phyloP scores from a whole-genome alignment of 148 eudicot species.

The Cornus controversa region DNA sequence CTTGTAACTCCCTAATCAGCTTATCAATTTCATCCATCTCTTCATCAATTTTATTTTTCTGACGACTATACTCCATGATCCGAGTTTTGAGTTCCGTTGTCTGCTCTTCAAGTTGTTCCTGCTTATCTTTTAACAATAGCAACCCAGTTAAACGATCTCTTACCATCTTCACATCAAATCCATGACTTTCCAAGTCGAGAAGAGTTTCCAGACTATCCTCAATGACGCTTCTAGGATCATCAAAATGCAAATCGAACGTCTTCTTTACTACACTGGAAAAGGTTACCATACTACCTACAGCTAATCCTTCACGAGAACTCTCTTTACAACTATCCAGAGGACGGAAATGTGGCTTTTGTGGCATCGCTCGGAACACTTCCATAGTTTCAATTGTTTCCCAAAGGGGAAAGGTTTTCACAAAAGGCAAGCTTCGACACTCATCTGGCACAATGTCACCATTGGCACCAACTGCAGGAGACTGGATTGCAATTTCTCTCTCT shows the following conservation, averaged over 20 bases:
- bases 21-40: slow-evolving; percentile 48
- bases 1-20: slow-evolving; percentile 36
- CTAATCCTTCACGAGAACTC: slow-evolving; percentile 75
- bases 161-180: slow-evolving; percentile 56
- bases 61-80: slow-evolving; percentile 30
- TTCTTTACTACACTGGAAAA: slow-evolving; percentile 56
- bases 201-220: slow-evolving; percentile 67
- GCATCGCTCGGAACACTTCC: slow-evolving; percentile 27
- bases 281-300: slow-evolving; percentile 82
- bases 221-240: slow-evolving; percentile 41
- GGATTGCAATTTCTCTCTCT: slow-evolving; percentile 15
- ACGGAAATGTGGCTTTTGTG: slow-evolving; percentile 80
- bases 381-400: slow-evolving; percentile 65
- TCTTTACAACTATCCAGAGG: slow-evolving; percentile 50
- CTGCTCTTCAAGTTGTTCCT: slow-evolving; percentile 31
- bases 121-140: slow-evolving; percentile 41
- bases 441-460: neutral
- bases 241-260: slow-evolving; percentile 37
- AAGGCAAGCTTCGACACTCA: slow-evolving; percentile 36
- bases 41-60: slow-evolving; percentile 33
- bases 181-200: slow-evolving; percentile 59
- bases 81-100: slow-evolving; percentile 25
- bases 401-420: slow-evolving; percentile 43
- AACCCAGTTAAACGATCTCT: slow-evolving; percentile 40
- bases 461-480: slow-evolving; percentile 16